Percentiles rank a stretch among this genome's conserved stretches.
These are phyloP conservation scores for Escallonia herrerae DNA, from an alignment of 129 eudicot species.

Conservation along the genomic window DNA sequence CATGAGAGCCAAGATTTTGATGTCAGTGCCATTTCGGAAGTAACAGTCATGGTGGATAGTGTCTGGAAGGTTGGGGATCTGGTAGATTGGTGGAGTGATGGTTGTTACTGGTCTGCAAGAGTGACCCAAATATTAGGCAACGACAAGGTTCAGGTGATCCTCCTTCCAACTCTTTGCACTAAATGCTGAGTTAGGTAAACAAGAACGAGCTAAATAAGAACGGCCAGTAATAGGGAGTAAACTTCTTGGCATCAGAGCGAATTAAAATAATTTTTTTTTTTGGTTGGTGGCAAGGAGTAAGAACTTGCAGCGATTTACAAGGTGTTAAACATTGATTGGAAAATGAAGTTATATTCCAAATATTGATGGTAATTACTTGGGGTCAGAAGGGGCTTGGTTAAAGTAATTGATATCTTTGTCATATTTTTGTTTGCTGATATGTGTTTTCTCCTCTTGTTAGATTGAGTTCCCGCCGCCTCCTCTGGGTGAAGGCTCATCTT, in stretches of 20 bases:
- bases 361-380: not conserved
- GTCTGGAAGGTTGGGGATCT: conserved; percentile 59
- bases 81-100: conserved; percentile 11
- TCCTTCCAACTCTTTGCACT: too few species aligned
- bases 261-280: not conserved
- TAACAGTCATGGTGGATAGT: conserved; percentile 37
- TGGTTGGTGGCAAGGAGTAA: not conserved
- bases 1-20: conserved; percentile 23
- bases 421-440: not conserved
- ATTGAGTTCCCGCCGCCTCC: conserved; percentile 47
- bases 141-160: conserved; percentile 46
- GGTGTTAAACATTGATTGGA: too few species aligned
- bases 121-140: conserved; percentile 11
- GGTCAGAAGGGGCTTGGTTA: too few species aligned
- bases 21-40: conserved; percentile 29
- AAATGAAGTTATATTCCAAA: too few species aligned
- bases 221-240: not conserved
- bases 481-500: conserved; percentile 44
- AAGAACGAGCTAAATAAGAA: not conserved
- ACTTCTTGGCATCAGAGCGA: not conserved
- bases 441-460: conserved; percentile 26
- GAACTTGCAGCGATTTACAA: too few species aligned
- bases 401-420: too few species aligned
- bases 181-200: too few species aligned
- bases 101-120: too few species aligned